Conservation (phyloP, 73 alveolate species). For the Tetrahymena thermophila region DNA sequence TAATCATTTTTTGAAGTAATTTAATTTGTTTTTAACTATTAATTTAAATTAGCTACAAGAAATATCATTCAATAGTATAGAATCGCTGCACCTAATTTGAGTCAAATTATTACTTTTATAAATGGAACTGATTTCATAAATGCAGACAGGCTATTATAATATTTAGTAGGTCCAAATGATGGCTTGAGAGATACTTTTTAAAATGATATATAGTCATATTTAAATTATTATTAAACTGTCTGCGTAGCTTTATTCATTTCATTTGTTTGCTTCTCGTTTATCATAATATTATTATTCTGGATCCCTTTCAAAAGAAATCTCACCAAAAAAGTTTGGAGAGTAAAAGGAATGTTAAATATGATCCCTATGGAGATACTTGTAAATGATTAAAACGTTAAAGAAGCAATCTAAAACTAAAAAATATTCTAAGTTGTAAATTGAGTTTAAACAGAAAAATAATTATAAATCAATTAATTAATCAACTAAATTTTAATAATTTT, state of each 20-base stretch:
- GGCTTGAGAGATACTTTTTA: not conserved
- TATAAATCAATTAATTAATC: not conserved
- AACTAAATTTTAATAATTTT: too few species aligned
- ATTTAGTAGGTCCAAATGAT: not conserved
- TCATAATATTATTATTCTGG: not conserved
- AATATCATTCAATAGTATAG: not conserved
- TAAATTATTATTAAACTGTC: not conserved
- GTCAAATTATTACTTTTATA: not conserved
- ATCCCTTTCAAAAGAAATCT: not conserved
- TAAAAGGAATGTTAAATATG: not conserved
- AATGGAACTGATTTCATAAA: not conserved
- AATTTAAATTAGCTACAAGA: not conserved
- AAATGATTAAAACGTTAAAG: not conserved
- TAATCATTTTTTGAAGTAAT: too few species aligned
- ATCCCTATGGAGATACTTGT: not conserved
- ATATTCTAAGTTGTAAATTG: not conserved
- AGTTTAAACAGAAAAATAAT: not conserved
- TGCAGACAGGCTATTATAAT: not conserved
- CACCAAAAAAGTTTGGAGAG: not conserved
- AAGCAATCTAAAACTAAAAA: not conserved
- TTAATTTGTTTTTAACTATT: not conserved
- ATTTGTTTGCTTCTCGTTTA: not conserved
- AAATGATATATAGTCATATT: not conserved
- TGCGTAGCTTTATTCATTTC: not conserved
- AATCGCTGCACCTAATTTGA: not conserved